Base-by-base conservation (phyloP, 805 yeast species). In the Myxozyma geophila region DNA sequence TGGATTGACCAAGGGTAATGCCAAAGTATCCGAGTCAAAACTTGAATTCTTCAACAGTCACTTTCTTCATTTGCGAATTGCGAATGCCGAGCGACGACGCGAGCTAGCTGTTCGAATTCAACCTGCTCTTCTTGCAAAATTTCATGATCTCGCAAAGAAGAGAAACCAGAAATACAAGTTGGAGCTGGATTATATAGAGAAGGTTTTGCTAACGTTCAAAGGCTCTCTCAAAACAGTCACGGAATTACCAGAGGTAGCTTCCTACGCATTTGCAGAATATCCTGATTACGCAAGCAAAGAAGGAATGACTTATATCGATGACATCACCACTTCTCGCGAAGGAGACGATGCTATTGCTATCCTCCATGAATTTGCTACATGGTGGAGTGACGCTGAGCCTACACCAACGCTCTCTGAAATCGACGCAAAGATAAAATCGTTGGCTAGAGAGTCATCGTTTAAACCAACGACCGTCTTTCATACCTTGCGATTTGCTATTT, bases 1-100 rank as follows among this genome's bases (percentile, higher is more conserved):
- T 61, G 86, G 89, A 28, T 80, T 95, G 69, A 93, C 98, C 12
- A 91, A 85, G 71, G 98, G 99, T 0, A 92, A 92, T 76, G 96
- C 97, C 15, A 93, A 92, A 73, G 97, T 95, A 7, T 92, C 89
- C 67, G 86, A 85, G 63, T 81, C 82, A 59, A 93, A 95, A 74
- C 80, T 95, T 59, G 79, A 80, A 68, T 89, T 78, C 73, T 89
- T 95, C 77, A 92, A 95, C 75, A 90, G 89, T 71, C 82, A 81
- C 63, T 90, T 89, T 72, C 75, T 92, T 46, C 75, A 76, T 5
- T 67, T 74, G 46, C 78, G 79, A 58, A 71, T 90, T 15, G 70
- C 73, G 1, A 76, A 59, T 15, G 76, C 79, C 0, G 70, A 54
- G 0, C 62, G 66, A 33, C 75, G 83, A 7, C 69, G 75, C 0